Evolutionary conservation across 2,329 filamentous ascomycete species (phyloP), one percentile per base, ranked within the genome.

Genomic region (Leptographium procerum): DNA sequence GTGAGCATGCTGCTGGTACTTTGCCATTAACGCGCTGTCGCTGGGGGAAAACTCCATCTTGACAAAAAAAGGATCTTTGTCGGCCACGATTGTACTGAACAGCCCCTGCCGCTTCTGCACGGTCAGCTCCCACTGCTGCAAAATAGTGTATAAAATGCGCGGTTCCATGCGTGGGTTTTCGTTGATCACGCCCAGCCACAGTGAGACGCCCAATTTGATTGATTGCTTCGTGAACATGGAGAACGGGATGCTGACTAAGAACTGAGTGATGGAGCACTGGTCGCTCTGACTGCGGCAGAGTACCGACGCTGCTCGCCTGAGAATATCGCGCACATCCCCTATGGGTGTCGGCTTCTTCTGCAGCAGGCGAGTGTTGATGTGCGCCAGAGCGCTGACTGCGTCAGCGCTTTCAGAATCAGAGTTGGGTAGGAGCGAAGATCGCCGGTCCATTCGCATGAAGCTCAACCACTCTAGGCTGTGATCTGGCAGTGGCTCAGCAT

Each of bases 141-240:
- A 87, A 65, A 97, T 89, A 69, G 95, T 90, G 56, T 85, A 85
- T 34, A 99, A 74, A 58, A 99, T 84, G 61, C 91, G 85, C 10
- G 92, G 82, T 70, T 96, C 91, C 71, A 96, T 86, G 58, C 83
- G 82, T 3, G 91, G 89, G 66, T 96, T 97, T 70, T 99, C 94
- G 66, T 97, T 94, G 67, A 97, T 95, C 16, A 97, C 89, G 29
- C 94, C 94, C 61, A 96, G 84, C 94, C 94, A 99, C 8, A 99
- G 76, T 4, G 94, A 96, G 40, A 96, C 88, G 7, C 94, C 95
- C 55, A 97, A 83, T 69, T 96, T 95, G 69, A 99, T 94, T 2
- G 91, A 94, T 67, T 95, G 88, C 69, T 95, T 96, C 6, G 88
- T 95, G 69, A 99, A 97, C 52, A 96, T 83, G 47, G 84, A 82